phyloP scores from a whole-genome alignment of 306 rosid species.

The Pachyrhizus erosus region DNA sequence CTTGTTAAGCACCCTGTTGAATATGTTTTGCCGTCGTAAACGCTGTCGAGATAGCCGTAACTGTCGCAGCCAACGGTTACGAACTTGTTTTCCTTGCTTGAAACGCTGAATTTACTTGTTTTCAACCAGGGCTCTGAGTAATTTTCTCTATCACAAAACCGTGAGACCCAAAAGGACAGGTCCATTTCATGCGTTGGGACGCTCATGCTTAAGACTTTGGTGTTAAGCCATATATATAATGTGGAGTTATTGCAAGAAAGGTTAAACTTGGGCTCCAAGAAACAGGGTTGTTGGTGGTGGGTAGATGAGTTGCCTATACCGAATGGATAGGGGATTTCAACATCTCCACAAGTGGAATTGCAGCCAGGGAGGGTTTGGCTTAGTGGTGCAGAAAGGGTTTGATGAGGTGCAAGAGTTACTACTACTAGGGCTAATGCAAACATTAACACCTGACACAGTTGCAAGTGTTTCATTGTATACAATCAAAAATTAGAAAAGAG shows the following conservation, averaged over 20 bases:
- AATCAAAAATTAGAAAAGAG: not conserved
- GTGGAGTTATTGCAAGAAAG: not conserved
- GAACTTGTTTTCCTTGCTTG: not conserved
- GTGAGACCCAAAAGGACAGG: no score
- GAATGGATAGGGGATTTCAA: constrained; percentile 1
- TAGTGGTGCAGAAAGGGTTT: no score
- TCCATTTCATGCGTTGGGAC: constrained; percentile 17
- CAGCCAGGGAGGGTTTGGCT: not conserved
- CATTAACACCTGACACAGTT: not conserved
- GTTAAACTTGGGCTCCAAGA: not conserved
- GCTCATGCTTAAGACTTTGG: not conserved
- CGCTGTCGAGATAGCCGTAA: not conserved
- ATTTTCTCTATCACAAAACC: no score
- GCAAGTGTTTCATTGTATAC: not conserved
- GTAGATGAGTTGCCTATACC: not conserved
- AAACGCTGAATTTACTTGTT: not conserved
- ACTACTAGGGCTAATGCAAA: not conserved
- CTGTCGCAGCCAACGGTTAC: not conserved
- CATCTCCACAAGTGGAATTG: no score
- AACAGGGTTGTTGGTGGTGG: not conserved
- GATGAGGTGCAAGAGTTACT: not conserved
- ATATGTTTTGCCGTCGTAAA: not conserved
- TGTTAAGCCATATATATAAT: not conserved
- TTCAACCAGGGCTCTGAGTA: no score
- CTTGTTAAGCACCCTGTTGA: not conserved